phyloP scores from a whole-genome alignment of 306 rosid genomes.

The Malus fusca region DNA sequence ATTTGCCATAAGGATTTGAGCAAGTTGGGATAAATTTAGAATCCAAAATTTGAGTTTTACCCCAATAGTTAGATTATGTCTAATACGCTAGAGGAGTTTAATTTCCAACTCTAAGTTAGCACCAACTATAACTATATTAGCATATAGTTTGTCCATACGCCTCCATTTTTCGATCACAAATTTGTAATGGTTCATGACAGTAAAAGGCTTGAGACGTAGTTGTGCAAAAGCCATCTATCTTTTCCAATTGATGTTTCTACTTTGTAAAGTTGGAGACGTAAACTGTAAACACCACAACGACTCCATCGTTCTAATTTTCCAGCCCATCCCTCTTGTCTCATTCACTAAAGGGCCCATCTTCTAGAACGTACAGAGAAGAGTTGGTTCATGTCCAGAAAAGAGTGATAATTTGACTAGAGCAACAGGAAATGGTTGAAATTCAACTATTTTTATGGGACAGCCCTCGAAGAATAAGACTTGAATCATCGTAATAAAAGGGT shows the following conservation, averaged over 20 bases:
- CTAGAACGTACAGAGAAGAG: background rate
- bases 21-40: no score
- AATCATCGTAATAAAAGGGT: no score
- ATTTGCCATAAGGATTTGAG: no score
- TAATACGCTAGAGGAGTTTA: no score
- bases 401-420: background rate
- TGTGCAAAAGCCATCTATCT: slow-evolving; percentile 1
- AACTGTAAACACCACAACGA: background rate
- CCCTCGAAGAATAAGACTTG: background rate
- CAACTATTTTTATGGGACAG: background rate
- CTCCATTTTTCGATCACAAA: background rate
- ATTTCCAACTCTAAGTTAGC: background rate
- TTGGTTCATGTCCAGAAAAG: background rate
- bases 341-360: background rate
- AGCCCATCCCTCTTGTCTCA: background rate
- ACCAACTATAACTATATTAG: background rate
- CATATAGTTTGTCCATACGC: background rate
- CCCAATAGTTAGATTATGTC: no score
- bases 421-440: background rate
- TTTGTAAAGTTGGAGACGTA: background rate
- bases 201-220: background rate
- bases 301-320: background rate
- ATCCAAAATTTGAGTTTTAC: no score
- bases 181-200: background rate
- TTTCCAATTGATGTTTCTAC: background rate